Evolutionary conservation across 2,329 filamentous ascomycete genomes (phyloP).

Genomic region (Fusarium nanum): DNA sequence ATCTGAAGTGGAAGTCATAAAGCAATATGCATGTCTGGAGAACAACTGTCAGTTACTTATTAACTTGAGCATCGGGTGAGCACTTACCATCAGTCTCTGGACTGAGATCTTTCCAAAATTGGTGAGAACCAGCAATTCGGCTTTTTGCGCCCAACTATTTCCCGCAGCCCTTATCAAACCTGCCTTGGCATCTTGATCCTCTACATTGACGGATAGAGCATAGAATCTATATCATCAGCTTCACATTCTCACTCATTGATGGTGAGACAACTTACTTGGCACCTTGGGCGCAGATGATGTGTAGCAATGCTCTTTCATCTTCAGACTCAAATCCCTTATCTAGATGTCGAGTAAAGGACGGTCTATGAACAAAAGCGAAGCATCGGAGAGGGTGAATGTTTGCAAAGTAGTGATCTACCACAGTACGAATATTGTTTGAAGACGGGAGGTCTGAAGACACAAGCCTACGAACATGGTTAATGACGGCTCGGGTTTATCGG

Average conservation of each 20-base stretch:
- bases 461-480: conserved; percentile 46
- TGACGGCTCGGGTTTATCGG: neutral
- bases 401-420: conserved; percentile 55
- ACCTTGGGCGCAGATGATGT: conserved; percentile 55
- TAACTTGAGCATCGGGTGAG: neutral
- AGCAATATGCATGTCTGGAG: conserved; percentile 53
- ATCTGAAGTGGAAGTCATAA: conserved; percentile 55
- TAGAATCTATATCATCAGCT: conserved; percentile 50
- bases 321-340: conserved; percentile 53
- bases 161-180: conserved; percentile 50
- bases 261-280: conserved; percentile 49
- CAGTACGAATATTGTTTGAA: conserved; percentile 50
- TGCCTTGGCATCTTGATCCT: conserved; percentile 48
- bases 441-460: conserved; percentile 50
- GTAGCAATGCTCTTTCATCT: conserved; percentile 52
- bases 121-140: conserved; percentile 52
- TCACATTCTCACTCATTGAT: neutral
- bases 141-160: conserved; percentile 54
- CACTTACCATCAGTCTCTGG: conserved; percentile 54
- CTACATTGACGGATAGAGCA: conserved; percentile 47
- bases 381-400: conserved; percentile 56
- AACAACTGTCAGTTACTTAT: neutral
- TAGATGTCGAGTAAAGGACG: conserved; percentile 54
- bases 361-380: conserved; percentile 56
- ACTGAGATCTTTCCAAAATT: conserved; percentile 56